A percentile compares a stretch with the other conserved stretches of the same genome.
These are phyloP conservation scores for Austroboletus niveus DNA, from an alignment of 1,284 basidiomycete genomes.

Conservation along the genomic window DNA sequence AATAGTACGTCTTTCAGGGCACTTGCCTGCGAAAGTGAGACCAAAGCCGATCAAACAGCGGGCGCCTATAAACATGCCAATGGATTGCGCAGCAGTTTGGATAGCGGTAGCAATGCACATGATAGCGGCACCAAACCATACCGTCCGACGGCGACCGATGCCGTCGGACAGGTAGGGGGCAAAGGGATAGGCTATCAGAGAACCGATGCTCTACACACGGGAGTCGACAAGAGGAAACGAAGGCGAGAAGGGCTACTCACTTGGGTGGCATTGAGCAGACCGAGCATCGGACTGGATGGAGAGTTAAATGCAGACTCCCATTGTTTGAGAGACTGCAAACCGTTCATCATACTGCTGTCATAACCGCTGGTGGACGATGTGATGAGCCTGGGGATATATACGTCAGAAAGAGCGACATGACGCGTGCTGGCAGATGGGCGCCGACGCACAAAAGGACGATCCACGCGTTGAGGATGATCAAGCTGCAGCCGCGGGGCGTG, in stretches of 20 bases:
- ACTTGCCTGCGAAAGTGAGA: constrained; percentile 62
- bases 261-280: constrained; percentile 77
- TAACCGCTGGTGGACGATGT: constrained; percentile 79
- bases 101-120: constrained; percentile 68
- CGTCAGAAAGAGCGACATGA: constrained; percentile 1
- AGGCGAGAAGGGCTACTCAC: constrained; percentile 34
- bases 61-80: constrained; percentile 80
- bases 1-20: not conserved
- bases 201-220: constrained; percentile 56
- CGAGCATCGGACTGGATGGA: constrained; percentile 57
- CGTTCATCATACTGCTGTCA: constrained; percentile 78
- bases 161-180: constrained; percentile 70
- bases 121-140: constrained; percentile 60
- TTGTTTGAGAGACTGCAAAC: constrained; percentile 61
- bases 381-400: constrained; percentile 48
- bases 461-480: constrained; percentile 66
- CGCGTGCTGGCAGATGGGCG: not conserved
- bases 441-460: constrained; percentile 58
- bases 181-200: constrained; percentile 64
- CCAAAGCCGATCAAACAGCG: constrained; percentile 81
- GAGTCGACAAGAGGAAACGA: constrained; percentile 2
- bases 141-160: constrained; percentile 60
- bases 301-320: constrained; percentile 59
- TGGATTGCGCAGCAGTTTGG: constrained; percentile 68
- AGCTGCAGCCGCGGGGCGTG: constrained; percentile 34